Evolutionary conservation across 495 filamentous ascomycete genomes (phyloP), one percentile per base, ranked within the genome.

Genomic region (Aspergillus egyptiacus): DNA sequence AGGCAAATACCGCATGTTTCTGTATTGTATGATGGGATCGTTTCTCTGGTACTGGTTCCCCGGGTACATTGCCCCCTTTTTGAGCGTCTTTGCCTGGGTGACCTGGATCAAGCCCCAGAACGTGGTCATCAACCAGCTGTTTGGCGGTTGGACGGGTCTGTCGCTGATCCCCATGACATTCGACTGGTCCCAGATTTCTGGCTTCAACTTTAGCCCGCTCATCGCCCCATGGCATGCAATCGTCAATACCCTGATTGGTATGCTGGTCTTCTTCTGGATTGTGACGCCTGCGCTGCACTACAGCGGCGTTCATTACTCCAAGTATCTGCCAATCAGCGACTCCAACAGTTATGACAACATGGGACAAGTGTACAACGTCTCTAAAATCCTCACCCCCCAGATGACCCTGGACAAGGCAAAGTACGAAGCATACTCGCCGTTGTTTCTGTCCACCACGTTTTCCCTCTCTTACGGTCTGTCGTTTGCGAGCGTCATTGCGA

Each of bases 221-320:
- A 82, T 87, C 43, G 72, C 83, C 6, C 83, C 84, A 2, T 84
- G 83, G 69, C 78, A 86, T 57, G 80, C 80, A 27, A 75, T 83
- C 19, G 65, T 66, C 22, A 84, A 82, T 40, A 80, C 76, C 0
- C 32, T 83, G 36, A 66, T 83, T 28, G 78, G 78, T 7, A 62
- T 82, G 56, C 53, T 81, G 0, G 34, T 73, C 19, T 81, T 75
- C 47, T 77, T 74, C 47, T 72, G 73, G 57, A 70, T 84, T 34
- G 62, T 74, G 10, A 72, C 73, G 6, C 50, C 74, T 1, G 78
- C 67, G 4, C 62, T 85, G 19, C 75, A 77, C 36, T 83, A 74
- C 59, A 69, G 65, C 5, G 69, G 69, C 27, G 50, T 68, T 3
- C 75, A 74, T 64, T 82, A 72, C 51, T 60, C 65, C 19, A 57